These are phyloP conservation scores for Cucumis hystrix DNA, from an alignment of 306 rosid genomes.

Conservation along the genomic window DNA sequence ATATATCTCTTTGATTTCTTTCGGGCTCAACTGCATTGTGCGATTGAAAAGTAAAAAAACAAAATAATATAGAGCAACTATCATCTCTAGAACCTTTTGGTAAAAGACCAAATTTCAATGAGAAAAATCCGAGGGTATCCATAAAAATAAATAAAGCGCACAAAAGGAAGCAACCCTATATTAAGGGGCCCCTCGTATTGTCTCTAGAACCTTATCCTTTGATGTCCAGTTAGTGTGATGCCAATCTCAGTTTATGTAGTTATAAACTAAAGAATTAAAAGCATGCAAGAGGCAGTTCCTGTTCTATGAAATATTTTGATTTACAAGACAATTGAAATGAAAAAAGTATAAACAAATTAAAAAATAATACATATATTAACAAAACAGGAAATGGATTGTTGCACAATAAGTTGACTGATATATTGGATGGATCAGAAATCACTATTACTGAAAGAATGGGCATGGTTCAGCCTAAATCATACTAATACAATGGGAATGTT, in stretches of 20 bases:
- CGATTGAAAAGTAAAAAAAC: neutral
- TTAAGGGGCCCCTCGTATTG: neutral
- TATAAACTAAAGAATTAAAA: neutral
- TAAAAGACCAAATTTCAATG: neutral
- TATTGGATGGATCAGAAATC: neutral
- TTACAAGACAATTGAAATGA: neutral
- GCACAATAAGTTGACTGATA: neutral
- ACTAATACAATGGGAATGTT: neutral
- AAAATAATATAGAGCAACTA: neutral
- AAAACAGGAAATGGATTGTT: neutral
- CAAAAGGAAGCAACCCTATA: neutral
- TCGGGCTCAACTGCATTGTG: constrained; percentile 43
- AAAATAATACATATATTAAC: neutral
- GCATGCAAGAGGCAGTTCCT: neutral
- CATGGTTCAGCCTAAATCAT: neutral
- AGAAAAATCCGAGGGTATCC: neutral
- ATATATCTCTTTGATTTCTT: constrained; percentile 48
- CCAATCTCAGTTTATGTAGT: neutral
- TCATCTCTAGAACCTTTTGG: neutral
- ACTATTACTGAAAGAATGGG: neutral
- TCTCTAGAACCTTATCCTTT: neutral
- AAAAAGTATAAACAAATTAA: neutral
- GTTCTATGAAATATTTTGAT: neutral
- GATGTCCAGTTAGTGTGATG: neutral
- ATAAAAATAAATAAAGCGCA: neutral